Conservation (phyloP, 306 rosid genomes). For the Clitoria ternatea region DNA sequence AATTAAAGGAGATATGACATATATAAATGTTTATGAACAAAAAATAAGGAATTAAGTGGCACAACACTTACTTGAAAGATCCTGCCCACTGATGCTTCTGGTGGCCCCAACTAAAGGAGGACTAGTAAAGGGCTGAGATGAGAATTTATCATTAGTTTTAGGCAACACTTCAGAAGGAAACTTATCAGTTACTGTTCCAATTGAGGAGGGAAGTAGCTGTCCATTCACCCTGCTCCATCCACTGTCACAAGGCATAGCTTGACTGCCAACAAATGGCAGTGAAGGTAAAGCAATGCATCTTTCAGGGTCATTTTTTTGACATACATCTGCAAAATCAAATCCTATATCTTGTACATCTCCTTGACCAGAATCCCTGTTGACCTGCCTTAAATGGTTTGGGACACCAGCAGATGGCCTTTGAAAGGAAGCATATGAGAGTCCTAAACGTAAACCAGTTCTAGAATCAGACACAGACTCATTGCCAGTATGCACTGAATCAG, state of each 20-base stretch:
- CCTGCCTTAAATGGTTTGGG: slow-evolving; percentile 4
- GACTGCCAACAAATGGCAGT: slow-evolving; percentile 15
- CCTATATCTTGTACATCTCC: background rate
- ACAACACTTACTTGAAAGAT: slow-evolving; percentile 30
- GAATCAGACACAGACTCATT: background rate
- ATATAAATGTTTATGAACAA: slow-evolving; percentile 3
- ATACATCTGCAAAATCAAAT: slow-evolving; percentile 9
- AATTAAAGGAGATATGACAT: background rate
- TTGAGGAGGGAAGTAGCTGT: slow-evolving; percentile 10
- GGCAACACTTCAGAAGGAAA: background rate
- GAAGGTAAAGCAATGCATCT: slow-evolving; percentile 15
- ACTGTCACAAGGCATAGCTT: background rate
- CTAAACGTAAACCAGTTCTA: slow-evolving; percentile 6
- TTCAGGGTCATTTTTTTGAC: background rate
- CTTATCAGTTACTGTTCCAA: background rate
- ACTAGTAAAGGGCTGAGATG: background rate
- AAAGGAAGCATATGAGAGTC: slow-evolving; percentile 9
- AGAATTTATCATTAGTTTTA: background rate
- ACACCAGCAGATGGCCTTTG: slow-evolving; percentile 20
- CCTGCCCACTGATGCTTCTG: slow-evolving; percentile 6
- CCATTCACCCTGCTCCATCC: background rate
- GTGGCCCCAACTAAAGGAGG: background rate
- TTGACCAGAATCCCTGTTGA: background rate
- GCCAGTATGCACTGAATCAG: background rate
- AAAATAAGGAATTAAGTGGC: background rate